A percentile compares a stretch with the other conserved stretches of the same genome.
Evolutionary conservation across 257 asterid species (phyloP).

Genomic region (Primulina huaijiensis): DNA sequence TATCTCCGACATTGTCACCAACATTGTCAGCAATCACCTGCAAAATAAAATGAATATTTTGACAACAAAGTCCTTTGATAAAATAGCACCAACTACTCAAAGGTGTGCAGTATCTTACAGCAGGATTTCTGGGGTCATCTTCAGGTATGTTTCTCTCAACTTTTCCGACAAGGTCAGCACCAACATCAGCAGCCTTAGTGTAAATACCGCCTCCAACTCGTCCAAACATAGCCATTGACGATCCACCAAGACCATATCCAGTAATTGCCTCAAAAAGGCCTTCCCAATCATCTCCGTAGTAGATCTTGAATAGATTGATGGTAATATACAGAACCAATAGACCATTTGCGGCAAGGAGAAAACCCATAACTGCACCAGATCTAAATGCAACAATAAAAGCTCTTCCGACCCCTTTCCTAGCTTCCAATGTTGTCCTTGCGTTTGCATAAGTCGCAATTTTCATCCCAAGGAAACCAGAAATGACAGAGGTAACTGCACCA

Average conservation of each 20-base stretch:
- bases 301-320: slow-evolving; percentile 73
- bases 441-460: slow-evolving; percentile 91
- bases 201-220: slow-evolving; percentile 95
- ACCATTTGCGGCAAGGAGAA: slow-evolving; percentile 90
- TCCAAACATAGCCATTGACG: slow-evolving; percentile 91
- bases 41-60: slow-evolving; percentile 13
- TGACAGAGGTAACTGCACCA: slow-evolving; percentile 78
- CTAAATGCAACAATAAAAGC: slow-evolving; percentile 61
- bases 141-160: slow-evolving; percentile 53
- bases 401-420: slow-evolving; percentile 79
- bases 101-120: slow-evolving; percentile 32
- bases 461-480: slow-evolving; percentile 94
- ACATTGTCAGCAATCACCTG: slow-evolving; percentile 96
- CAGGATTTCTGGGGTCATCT: slow-evolving; percentile 63
- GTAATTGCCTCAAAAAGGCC: slow-evolving; percentile 88
- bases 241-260: slow-evolving; percentile 92
- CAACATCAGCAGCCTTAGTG: slow-evolving; percentile 74
- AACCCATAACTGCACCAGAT: slow-evolving; percentile 94
- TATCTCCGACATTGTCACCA: slow-evolving; percentile 95
- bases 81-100: neutral
- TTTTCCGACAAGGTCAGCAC: slow-evolving; percentile 63
- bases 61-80: neutral
- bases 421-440: slow-evolving; percentile 89
- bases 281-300: slow-evolving; percentile 91
- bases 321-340: slow-evolving; percentile 71